Percentiles rank a stretch among this genome's conserved stretches.
Conservation (phyloP, 2,329 filamentous ascomycete species). For the Botryotinia calthae region DNA sequence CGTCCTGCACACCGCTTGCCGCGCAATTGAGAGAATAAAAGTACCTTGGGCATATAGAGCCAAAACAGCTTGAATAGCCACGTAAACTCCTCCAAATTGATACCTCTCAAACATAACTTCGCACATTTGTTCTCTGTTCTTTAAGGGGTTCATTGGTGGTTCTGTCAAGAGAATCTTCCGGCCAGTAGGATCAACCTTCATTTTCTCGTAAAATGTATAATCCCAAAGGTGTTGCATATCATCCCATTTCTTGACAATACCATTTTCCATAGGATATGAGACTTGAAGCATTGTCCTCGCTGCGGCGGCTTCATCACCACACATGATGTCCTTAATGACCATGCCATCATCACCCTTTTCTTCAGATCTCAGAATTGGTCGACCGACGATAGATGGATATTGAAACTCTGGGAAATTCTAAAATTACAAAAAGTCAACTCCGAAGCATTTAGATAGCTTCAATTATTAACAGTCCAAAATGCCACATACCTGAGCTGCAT, state of each 20-base stretch:
- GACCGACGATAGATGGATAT: slow-evolving; percentile 96
- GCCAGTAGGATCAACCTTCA: slow-evolving; percentile 83
- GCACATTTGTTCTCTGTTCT: slow-evolving; percentile 96
- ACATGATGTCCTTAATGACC: slow-evolving; percentile 98
- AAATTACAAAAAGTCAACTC: slow-evolving; percentile 22
- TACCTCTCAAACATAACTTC: slow-evolving; percentile 99
- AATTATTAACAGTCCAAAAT: background rate
- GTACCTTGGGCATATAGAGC: slow-evolving; percentile 93
- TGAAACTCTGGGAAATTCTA: slow-evolving; percentile 99
- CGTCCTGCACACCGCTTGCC: slow-evolving; percentile 12
- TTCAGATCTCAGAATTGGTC: slow-evolving; percentile 94
- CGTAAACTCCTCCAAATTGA: slow-evolving; percentile 93
- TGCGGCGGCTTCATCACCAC: slow-evolving; percentile 94
- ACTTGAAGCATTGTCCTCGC: slow-evolving; percentile 97
- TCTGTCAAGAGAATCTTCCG: slow-evolving; percentile 98
- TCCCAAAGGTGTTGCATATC: slow-evolving; percentile 99
- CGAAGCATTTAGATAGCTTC: slow-evolving; percentile 3
- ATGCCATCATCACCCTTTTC: slow-evolving; percentile 67
- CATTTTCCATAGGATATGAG: slow-evolving; percentile 99
- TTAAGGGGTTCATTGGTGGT: slow-evolving; percentile 95
- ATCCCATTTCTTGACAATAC: slow-evolving; percentile 99
- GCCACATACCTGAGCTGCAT: slow-evolving; percentile 74
- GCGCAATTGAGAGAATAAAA: slow-evolving; percentile 22
- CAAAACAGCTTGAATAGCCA: slow-evolving; percentile 94
- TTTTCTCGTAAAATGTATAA: slow-evolving; percentile 97